phyloP scores from a whole-genome alignment of 2,329 filamentous ascomycete species.

The Colletotrichum eremochloae region DNA sequence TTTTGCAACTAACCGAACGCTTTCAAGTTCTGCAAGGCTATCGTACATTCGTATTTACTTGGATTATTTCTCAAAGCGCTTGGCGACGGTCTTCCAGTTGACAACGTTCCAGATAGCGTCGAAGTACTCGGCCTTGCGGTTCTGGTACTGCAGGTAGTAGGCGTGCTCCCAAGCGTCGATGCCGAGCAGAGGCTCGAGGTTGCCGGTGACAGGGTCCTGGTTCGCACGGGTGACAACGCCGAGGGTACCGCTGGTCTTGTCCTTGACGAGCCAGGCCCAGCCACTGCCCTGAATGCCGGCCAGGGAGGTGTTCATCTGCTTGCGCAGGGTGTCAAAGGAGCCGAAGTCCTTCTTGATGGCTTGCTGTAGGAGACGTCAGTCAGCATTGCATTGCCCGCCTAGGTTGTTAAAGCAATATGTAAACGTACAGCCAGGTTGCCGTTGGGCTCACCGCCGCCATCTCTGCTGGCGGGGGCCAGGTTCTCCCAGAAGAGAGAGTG shows the following conservation, averaged over 20 bases:
- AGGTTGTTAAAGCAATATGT: too few species aligned
- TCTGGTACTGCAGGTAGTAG: slow-evolving; percentile 96
- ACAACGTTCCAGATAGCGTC: slow-evolving; percentile 93
- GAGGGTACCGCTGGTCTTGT: slow-evolving; percentile 72
- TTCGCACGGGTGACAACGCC: slow-evolving; percentile 81
- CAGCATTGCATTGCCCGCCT: slow-evolving; percentile 35
- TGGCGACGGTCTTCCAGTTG: slow-evolving; percentile 93
- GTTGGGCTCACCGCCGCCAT: slow-evolving; percentile 71
- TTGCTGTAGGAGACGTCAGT: slow-evolving; percentile 49
- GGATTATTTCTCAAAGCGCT: slow-evolving; percentile 72
- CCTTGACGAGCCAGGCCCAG: slow-evolving; percentile 90
- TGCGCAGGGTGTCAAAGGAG: slow-evolving; percentile 72
- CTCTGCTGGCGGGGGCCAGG: slow-evolving; percentile 75
- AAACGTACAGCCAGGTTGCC: slow-evolving; percentile 69
- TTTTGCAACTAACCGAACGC: neutral
- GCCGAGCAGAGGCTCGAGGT: slow-evolving; percentile 84
- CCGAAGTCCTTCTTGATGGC: slow-evolving; percentile 78
- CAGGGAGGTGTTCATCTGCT: slow-evolving; percentile 76
- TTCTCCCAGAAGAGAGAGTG: slow-evolving; percentile 91
- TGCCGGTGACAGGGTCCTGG: slow-evolving; percentile 90
- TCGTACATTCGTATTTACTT: slow-evolving; percentile 14
- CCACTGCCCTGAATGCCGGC: slow-evolving; percentile 87
- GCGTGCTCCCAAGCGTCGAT: slow-evolving; percentile 98
- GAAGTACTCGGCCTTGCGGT: slow-evolving; percentile 97
- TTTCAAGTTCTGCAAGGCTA: slow-evolving; percentile 32